Evolutionary conservation across 805 yeast genomes (phyloP), one percentile per base, ranked within the genome.

Genomic region (Starmerella vitae): DNA sequence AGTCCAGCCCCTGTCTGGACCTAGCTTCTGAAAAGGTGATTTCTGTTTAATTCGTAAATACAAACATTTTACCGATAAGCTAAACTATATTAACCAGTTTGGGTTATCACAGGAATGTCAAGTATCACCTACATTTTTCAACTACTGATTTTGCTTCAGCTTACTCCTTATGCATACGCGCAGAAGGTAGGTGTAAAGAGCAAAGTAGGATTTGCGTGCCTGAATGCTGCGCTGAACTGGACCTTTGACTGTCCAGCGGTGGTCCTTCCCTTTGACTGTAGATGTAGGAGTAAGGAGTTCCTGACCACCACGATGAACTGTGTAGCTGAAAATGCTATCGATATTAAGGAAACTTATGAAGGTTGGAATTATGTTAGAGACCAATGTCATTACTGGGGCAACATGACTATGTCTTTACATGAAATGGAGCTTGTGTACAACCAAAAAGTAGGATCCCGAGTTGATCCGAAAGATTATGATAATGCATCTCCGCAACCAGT

Each of bases 111-210:
- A n/a, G n/a, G n/a, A n/a, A n/a, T n/a, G n/a, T n/a, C n/a, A n/a
- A n/a, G n/a, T n/a, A n/a, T n/a, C n/a, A n/a, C n/a, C n/a, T n/a
- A n/a, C 20, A 20, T 8, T 30, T 30, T 21, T 30, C 22, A 22
- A 13, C 15, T 40, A 6, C 13, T 33, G 3, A 22, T 20, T 22
- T 33, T 27, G 12, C 14, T 24, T 4, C 18, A 33, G n/a, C 7
- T 37, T 1, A 10, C n/a, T n/a, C n/a, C 40, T 2, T 8, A 8
- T 8, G 31, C 30, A 13, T 20, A 17, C 6, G 53, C 52, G 8
- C 60, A 56, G 30, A 56, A 54, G 24, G 60, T 54, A 12, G 61
- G 61, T 1, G 33, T 57, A 14, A 49, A 49, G 20, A 53, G 57
- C 36, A 38, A 43, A 12, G 36, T 58, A 4, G 62, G 61, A 2